Evolutionary conservation across 2,329 filamentous ascomycete genomes (phyloP).

Genomic region (Blastomyces gilchristii): DNA sequence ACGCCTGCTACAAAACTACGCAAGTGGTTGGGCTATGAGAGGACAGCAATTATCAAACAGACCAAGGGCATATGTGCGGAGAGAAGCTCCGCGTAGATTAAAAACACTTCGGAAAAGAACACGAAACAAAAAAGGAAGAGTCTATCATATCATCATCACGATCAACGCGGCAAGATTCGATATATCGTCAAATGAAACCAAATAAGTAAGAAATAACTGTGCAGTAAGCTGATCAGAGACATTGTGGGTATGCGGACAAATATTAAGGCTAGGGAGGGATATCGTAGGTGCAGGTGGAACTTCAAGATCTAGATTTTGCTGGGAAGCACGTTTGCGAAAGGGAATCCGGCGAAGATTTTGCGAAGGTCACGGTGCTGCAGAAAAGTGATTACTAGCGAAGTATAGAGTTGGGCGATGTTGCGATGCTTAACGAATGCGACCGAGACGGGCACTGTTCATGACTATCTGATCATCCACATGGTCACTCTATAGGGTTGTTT

Average conservation of each 20-base stretch:
- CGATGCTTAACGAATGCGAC: conserved; percentile 39
- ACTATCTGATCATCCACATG: conserved; percentile 70
- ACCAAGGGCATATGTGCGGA: not conserved
- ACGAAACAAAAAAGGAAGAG: not conserved
- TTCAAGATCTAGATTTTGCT: not conserved
- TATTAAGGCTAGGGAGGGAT: not conserved
- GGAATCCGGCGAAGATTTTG: not conserved
- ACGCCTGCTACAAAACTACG: not conserved
- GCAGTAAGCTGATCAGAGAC: not conserved
- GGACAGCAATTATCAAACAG: not conserved
- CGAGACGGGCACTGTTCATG: conserved; percentile 63
- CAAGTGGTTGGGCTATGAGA: not conserved
- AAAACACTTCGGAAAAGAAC: not conserved
- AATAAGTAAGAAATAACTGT: not conserved
- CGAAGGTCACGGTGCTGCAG: not conserved
- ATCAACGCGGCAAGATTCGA: conserved; percentile 1
- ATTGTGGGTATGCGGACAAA: not conserved
- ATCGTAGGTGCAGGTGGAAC: not conserved
- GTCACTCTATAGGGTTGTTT: conserved; percentile 53
- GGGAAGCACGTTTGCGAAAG: not conserved
- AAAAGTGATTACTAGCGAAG: not conserved
- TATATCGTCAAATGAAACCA: not conserved
- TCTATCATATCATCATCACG: conserved; percentile 6
- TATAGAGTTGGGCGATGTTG: not conserved
- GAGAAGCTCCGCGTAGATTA: not conserved